phyloP scores from a whole-genome alignment of 2,329 filamentous ascomycete genomes.

The Didymosphaeria variabile region DNA sequence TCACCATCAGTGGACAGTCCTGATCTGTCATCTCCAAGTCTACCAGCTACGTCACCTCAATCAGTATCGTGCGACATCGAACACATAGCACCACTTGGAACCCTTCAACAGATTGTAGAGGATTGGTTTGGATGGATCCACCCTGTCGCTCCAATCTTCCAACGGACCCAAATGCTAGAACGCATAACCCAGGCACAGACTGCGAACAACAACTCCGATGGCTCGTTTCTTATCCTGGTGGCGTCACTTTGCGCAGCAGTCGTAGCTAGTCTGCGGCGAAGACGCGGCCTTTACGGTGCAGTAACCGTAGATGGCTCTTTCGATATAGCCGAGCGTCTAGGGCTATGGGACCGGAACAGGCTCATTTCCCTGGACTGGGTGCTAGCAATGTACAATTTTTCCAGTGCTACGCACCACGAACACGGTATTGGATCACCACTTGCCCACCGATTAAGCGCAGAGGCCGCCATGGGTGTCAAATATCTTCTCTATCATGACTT shows the following conservation, averaged over 20 bases:
- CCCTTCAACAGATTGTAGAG: slow-evolving; percentile 21
- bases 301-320: slow-evolving; percentile 28
- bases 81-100: slow-evolving; percentile 19
- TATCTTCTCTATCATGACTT: slow-evolving; percentile 25
- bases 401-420: slow-evolving; percentile 25
- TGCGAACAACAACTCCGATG: neutral
- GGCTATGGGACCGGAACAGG: slow-evolving; percentile 22
- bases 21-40: neutral
- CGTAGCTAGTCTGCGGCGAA: slow-evolving; percentile 26
- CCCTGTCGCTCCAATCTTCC: slow-evolving; percentile 30
- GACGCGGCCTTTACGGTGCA: slow-evolving; percentile 24
- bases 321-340: slow-evolving; percentile 24
- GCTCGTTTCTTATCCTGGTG: slow-evolving; percentile 23
- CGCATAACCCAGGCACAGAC: slow-evolving; percentile 1
- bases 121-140: slow-evolving; percentile 36
- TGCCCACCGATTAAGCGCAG: slow-evolving; percentile 24
- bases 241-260: slow-evolving; percentile 30
- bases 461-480: slow-evolving; percentile 24
- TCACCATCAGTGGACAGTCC: neutral
- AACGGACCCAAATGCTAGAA: slow-evolving; percentile 21
- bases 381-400: slow-evolving; percentile 31
- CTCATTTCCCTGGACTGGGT: slow-evolving; percentile 25
- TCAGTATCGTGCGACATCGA: slow-evolving; percentile 3
- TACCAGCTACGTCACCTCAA: neutral
- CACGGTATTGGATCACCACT: slow-evolving; percentile 25